Base-by-base conservation (phyloP, 2,329 filamentous ascomycete species). In the Calonectria pauciramosa region DNA sequence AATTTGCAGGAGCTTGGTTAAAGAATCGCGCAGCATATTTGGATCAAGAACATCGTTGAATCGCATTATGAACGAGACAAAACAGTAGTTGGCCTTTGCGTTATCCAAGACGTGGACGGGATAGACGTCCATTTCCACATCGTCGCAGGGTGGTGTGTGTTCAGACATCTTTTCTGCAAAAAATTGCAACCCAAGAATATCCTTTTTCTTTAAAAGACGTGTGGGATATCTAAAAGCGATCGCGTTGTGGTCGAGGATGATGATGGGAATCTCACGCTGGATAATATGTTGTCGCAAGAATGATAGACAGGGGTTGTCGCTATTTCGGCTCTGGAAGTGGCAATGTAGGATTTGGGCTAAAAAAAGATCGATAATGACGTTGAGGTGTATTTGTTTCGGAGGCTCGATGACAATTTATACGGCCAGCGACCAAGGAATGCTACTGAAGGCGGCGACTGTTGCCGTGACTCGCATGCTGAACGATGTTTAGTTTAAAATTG, bases 31-130 rank as follows among this genome's bases (percentile, higher is more conserved):
- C 2, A 90, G 81, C 56, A 82, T 86, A 0, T 85, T 76, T 0
- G 83, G 76, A 70, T 90, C 87, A 4, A 90, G 83, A 2, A 88
- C 86, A 70, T 87, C 85, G 72, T 89, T 85, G 75, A 89, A 89
- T 4, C 82, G 80, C 59, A 89, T 80, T 2, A 83, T 83, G 78
- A 81, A 84, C 4, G 66, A 65, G 9, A 66, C 26, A 47, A 70
- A 38, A 3, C 36, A 38, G 20, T 67, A 68, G 38, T 64, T 52
- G 32, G 38, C 44, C 16, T 44, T 59, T 13, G 47, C 28, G n/a
- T 60, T 67, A 28, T 73, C 71, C 16, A 70, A 36, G 2, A 47
- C 20, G 11, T 73, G 71, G 13, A 73, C 59, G 2, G 71, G 71
- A 20, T 65, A 64, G 23, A 73, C 47, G 38, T 70, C 71, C 20